Base-by-base conservation (phyloP, 345 rosid genomes). In the Lumnitzera racemosa region DNA sequence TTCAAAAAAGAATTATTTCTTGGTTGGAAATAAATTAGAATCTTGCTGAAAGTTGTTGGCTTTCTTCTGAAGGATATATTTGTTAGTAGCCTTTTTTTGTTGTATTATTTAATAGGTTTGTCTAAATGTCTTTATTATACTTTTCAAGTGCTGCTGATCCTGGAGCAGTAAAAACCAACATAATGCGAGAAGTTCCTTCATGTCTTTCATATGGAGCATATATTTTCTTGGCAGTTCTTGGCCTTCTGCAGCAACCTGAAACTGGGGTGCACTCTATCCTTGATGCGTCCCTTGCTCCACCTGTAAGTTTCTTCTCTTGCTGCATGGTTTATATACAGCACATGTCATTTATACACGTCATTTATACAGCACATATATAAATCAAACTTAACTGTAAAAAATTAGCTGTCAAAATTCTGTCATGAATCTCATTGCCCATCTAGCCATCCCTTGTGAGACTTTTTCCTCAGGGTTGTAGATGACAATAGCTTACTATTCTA, bases 131-230 rank as follows among this genome's bases (percentile, higher is more conserved):
- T 67, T 67, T 46, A 47, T 17, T 59, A 62, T 29, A 49, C 53
- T 47, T 53, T 56, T 69, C 46, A 66, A 89, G 98, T 74, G 85
- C 94, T 61, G 90, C 78, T 13, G 99, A 94, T 80, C 99, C 97
- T 61, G 99, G 97, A 74, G 70, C 56, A 0, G 99, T 83, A 17
- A 56, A 81, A 71, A 94, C 99, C 50, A 83, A 86, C 64, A 84
- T 94, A 74, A 84, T 86, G 99, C 81, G 87, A 64, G 99, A 94
- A 78, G 59, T 90, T 70, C 97, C 99, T 64, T 64, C 61, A 0
- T 81, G 29, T 61, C 70, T 90, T 58, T 79, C 87, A 56, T 31
- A 46, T 24, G 15, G 69, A 56, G 86, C 96, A 53, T 78, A 73
- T 59, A 55, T 41, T 2, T 56, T 67, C 43, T 77, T 88, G 53